Evolutionary conservation across 108 stramenopile genomes (phyloP), one percentile per base, ranked within the genome.

Genomic region (Skeletonema menzelii): DNA sequence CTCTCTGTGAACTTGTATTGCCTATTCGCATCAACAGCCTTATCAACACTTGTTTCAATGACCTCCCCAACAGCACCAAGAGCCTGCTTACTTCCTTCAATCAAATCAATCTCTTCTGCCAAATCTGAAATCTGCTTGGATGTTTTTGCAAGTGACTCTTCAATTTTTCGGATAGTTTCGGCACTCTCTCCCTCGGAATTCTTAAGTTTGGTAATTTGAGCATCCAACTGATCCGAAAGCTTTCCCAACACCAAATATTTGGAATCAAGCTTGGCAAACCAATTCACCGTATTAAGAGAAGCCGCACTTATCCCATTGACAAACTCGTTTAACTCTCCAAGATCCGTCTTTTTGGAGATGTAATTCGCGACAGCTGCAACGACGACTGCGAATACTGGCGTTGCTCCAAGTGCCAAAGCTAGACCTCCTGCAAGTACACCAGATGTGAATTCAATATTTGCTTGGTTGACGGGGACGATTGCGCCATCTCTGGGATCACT

Each of bases 1-100:
- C 77, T 72, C 31, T 82, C 82, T 1, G 82, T 79, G 20, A 82
- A 59, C 53, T 82, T 82, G 73, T 82, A 82, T 28, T 82, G 72
- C 57, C 53, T 49, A 71, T 82, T 82, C 27, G 73, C 73, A 67
- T 67, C 73, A 30, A 78, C 69, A 66, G 82, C 73, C 73, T 82
- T 82, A 47, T 78, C 73, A 42, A 82, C 73, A 61, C 67, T 68
- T 38, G 77, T 82, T 67, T 82, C 82, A 24, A 79, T 67, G 30
- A 82, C 65, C 31, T 82, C 82, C 31, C 82, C 82, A 27, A 82
- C 65, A 8, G 73, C 77, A 24, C 82, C 82, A 67, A 82, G 55
- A 8, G 77, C 82, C 59, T 82, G 82, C 40, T 79, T 78, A 19
- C 77, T 63, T 28, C 77, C 82, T 58, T 79, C 82, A 49, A 82